Evolutionary conservation across 2,329 filamentous ascomycete genomes (phyloP).

Genomic region (Leptodontidium sp.): DNA sequence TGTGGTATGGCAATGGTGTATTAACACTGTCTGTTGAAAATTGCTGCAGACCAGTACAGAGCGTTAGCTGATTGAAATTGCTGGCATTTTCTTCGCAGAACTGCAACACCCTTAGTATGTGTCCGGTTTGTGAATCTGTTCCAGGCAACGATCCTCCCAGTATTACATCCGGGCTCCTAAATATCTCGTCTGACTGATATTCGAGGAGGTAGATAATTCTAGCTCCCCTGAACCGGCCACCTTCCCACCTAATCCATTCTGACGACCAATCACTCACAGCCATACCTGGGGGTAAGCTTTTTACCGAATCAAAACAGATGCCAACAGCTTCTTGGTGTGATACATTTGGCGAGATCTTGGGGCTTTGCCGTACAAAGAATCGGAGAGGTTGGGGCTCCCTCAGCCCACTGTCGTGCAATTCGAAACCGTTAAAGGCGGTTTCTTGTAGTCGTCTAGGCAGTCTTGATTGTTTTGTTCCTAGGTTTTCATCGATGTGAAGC

Average conservation of each 20-base stretch:
- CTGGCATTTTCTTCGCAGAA: background rate
- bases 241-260: background rate
- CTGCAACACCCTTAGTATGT: background rate
- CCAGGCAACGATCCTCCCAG: too few species aligned
- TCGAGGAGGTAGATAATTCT: background rate
- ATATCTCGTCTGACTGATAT: background rate
- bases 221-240: background rate
- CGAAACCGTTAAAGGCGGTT: background rate
- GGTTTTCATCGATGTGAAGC: constrained; percentile 1
- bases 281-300: background rate
- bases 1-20: background rate
- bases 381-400: background rate
- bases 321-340: constrained; percentile 1
- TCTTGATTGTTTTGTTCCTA: background rate
- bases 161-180: background rate
- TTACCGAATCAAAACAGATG: constrained; percentile 1
- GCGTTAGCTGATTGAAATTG: background rate
- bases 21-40: background rate
- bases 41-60: background rate
- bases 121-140: background rate
- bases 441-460: background rate
- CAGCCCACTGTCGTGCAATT: background rate
- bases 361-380: background rate
- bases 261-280: background rate
- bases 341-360: background rate